Conservation (phyloP, 2,329 filamentous ascomycete species). For the Talaromyces sp. region DNA sequence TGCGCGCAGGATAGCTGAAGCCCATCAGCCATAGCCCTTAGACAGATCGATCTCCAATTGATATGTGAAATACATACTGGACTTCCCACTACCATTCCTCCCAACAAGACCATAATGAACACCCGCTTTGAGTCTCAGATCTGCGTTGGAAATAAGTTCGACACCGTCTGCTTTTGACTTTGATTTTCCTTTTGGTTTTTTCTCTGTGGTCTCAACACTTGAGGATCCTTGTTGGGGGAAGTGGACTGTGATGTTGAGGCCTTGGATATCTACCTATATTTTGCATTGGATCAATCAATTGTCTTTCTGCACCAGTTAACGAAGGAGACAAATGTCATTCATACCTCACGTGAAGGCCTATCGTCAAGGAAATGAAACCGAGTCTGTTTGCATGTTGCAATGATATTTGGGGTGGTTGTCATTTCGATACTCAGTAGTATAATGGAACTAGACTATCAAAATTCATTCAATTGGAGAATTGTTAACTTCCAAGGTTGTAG, state of each 20-base stretch:
- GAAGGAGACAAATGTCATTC: not conserved
- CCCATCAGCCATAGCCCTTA: not conserved
- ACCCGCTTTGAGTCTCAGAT: constrained; percentile 66
- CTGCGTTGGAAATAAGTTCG: constrained; percentile 66
- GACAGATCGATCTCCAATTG: no score
- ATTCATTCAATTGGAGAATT: not conserved
- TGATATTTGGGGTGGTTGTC: constrained; percentile 33
- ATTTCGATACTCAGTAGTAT: not conserved
- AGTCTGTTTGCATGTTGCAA: constrained; percentile 63
- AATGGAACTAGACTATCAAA: not conserved
- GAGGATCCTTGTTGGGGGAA: constrained; percentile 3
- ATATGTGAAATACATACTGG: constrained; percentile 50
- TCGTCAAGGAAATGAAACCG: constrained; percentile 57
- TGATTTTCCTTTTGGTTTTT: constrained; percentile 37
- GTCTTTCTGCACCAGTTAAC: not conserved
- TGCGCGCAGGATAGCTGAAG: constrained; percentile 62
- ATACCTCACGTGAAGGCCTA: constrained; percentile 49
- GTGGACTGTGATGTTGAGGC: constrained; percentile 45
- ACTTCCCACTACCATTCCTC: constrained; percentile 78
- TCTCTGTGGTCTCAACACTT: constrained; percentile 1
- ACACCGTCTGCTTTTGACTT: constrained; percentile 46
- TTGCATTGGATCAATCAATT: not conserved
- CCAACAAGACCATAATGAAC: constrained; percentile 73
- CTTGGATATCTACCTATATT: constrained; percentile 62
- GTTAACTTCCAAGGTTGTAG: no score